Conservation (phyloP, 495 filamentous ascomycete species). For the Chlorociboria aeruginascens region DNA sequence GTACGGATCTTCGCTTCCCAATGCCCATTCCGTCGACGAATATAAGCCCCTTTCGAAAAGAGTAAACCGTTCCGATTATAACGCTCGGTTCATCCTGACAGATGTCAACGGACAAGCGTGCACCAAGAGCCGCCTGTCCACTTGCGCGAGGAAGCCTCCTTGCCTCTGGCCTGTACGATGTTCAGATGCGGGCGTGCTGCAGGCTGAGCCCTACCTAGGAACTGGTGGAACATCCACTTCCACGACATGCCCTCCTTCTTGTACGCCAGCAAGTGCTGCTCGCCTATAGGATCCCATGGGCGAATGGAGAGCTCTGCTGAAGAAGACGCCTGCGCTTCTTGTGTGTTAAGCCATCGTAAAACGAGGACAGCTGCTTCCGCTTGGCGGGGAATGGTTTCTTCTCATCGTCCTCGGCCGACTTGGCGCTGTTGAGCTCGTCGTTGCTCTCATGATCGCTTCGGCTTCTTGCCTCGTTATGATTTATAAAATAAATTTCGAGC, state of each 20-base stretch:
- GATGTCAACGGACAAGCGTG: no score
- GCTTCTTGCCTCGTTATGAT: slow-evolving; percentile 1
- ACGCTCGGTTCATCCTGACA: no score
- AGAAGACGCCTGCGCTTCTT: slow-evolving; percentile 10
- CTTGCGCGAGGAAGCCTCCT: no score
- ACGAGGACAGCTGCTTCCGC: slow-evolving; percentile 10
- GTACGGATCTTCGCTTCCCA: slow-evolving; percentile 24
- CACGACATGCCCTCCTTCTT: slow-evolving; percentile 7
- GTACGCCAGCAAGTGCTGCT: slow-evolving; percentile 4
- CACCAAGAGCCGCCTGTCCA: no score
- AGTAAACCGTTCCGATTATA: slow-evolving; percentile 20
- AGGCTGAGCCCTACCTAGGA: background rate
- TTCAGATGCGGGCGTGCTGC: slow-evolving; percentile 1
- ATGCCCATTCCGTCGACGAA: slow-evolving; percentile 18
- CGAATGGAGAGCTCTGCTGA: slow-evolving; percentile 7
- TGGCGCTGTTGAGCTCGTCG: slow-evolving; percentile 7
- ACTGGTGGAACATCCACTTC: slow-evolving; percentile 3
- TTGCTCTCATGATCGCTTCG: background rate
- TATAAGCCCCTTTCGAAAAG: slow-evolving; percentile 20
- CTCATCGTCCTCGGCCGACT: background rate
- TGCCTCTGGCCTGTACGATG: slow-evolving; percentile 1
- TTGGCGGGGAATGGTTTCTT: slow-evolving; percentile 7
- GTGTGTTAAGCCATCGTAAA: no score
- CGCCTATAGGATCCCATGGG: background rate
- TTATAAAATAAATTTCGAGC: no score